Conservation (phyloP, 148 eudicot species). For the Rhododendron griersonianum region DNA sequence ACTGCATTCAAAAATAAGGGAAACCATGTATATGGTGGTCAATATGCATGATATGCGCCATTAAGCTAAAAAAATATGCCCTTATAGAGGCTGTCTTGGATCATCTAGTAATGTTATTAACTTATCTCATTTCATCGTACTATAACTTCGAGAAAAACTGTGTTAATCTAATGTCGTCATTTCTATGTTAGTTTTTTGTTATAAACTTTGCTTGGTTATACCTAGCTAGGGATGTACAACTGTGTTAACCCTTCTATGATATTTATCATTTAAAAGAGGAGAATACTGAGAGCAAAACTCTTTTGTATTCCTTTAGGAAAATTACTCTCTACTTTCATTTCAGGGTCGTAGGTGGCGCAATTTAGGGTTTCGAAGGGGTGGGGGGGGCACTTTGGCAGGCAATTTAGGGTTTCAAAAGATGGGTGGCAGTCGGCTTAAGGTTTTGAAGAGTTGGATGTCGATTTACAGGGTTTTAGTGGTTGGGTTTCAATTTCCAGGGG, state of each 20-base stretch:
- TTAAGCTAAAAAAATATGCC: neutral
- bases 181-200: neutral
- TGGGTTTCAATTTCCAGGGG: neutral
- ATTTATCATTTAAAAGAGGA: neutral
- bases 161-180: neutral
- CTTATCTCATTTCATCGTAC: neutral
- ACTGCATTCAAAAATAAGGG: slow-evolving; percentile 45
- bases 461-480: neutral
- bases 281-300: neutral
- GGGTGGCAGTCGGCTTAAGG: too few relatives aligned
- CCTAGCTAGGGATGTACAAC: neutral
- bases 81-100: neutral
- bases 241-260: neutral
- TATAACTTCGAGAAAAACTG: neutral
- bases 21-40: neutral
- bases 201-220: neutral
- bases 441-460: too few relatives aligned
- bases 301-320: neutral
- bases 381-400: neutral
- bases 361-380: neutral
- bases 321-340: neutral
- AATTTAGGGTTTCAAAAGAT: neutral
- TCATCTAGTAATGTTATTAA: neutral
- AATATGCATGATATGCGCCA: slow-evolving; percentile 4
- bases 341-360: neutral